Conservation (phyloP, 306 rosid species). For the Spatholobus suberectus region DNA sequence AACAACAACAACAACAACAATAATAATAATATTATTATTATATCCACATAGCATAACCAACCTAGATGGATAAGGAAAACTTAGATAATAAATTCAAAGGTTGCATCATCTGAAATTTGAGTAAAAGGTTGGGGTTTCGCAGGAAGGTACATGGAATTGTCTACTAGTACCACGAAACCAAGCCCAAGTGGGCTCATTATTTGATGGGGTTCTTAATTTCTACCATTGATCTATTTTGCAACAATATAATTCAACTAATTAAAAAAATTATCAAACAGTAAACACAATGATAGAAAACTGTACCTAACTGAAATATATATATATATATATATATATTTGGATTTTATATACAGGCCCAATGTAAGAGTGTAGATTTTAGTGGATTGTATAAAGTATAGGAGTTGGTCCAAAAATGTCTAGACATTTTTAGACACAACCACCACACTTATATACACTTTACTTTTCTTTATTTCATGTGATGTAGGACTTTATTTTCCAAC, state of each 20-base stretch:
- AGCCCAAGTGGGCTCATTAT: conserved; percentile 37
- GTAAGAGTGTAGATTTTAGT: too few relatives aligned
- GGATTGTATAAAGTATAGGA: too few relatives aligned
- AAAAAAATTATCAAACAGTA: background rate
- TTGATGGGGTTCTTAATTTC: conserved; percentile 12
- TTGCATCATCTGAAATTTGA: conserved; percentile 19
- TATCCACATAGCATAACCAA: background rate
- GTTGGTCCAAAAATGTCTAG: too few relatives aligned
- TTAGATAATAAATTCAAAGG: conserved; percentile 30
- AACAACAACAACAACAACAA: background rate
- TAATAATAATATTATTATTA: background rate
- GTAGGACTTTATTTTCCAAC: too few relatives aligned
- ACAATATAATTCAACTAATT: background rate
- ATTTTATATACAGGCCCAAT: too few relatives aligned
- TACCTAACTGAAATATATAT: conserved; percentile 25
- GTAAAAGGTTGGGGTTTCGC: conserved; percentile 28
- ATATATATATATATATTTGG: too few relatives aligned
- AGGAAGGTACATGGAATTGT: conserved; percentile 34
- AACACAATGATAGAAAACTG: conserved; percentile 39
- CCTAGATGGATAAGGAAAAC: conserved; percentile 15
- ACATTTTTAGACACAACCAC: too few relatives aligned
- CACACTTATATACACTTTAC: too few relatives aligned
- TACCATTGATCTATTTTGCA: conserved; percentile 20
- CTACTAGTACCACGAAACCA: conserved; percentile 37
- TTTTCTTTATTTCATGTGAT: too few relatives aligned